These are phyloP conservation scores for Nematocida ironsii DNA, from an alignment of 371 early-diverging fungal genomes.

Conservation along the genomic window DNA sequence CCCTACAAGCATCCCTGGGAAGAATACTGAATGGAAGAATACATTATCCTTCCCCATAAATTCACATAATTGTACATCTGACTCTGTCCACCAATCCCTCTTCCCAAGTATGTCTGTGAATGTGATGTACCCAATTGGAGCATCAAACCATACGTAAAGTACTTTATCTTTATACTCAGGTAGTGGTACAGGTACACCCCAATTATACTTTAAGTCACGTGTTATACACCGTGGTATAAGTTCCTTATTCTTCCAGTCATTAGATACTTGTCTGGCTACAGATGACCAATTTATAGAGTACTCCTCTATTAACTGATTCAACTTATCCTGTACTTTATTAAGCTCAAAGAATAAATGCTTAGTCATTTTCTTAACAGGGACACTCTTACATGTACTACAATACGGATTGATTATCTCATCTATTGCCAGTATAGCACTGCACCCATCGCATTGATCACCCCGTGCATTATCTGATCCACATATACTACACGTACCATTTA, in stretches of 20 bases:
- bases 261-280: constrained; percentile 84
- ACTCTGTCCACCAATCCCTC: constrained; percentile 28
- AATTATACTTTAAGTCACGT: constrained; percentile 83
- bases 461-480: constrained; percentile 78
- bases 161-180: constrained; percentile 81
- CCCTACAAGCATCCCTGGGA: constrained; percentile 85
- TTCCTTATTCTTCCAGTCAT: constrained; percentile 91
- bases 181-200: constrained; percentile 96
- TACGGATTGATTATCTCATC: constrained; percentile 85
- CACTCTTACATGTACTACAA: constrained; percentile 83
- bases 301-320: constrained; percentile 73
- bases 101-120: constrained; percentile 57
- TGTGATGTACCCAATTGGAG: constrained; percentile 80
- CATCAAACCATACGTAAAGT: constrained; percentile 99
- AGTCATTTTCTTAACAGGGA: constrained; percentile 74
- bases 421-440: constrained; percentile 84
- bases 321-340: constrained; percentile 74
- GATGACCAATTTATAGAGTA: constrained; percentile 78
- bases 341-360: constrained; percentile 88
- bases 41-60: constrained; percentile 99
- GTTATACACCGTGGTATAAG: constrained; percentile 92
- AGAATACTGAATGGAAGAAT: constrained; percentile 96
- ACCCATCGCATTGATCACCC: constrained; percentile 98
- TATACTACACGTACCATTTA: constrained; percentile 88
- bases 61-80: constrained; percentile 77